Percentiles rank a stretch among this genome's conserved stretches.
These are phyloP conservation scores for Lentinula lateritia DNA, from an alignment of 768 basidiomycete species.

Conservation along the genomic window DNA sequence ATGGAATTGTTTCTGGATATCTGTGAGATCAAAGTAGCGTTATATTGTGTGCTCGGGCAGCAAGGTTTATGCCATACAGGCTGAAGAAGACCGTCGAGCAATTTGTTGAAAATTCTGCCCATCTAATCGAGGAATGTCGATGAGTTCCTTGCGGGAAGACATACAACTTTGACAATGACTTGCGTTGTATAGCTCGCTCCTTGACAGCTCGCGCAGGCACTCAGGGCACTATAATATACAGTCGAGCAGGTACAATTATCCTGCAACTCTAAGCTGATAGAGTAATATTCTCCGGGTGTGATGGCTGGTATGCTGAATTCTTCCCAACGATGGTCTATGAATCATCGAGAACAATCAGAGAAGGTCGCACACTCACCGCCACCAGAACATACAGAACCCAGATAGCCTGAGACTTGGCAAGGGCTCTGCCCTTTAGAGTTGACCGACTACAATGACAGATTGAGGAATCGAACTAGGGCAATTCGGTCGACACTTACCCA, in stretches of 20 bases:
- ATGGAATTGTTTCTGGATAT: not conserved
- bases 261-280: not conserved
- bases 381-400: not conserved
- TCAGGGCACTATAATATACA: not conserved
- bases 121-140: not conserved
- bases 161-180: not conserved
- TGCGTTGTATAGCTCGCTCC: not conserved
- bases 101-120: not conserved
- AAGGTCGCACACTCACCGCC: not conserved
- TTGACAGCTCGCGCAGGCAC: not conserved
- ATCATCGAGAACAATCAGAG: too few species aligned
- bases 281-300: not conserved
- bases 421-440: not conserved
- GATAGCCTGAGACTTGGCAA: slow-evolving; percentile 1
- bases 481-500: not conserved
- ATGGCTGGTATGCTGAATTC: not conserved
- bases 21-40: not conserved
- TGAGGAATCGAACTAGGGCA: not conserved
- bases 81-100: not conserved
- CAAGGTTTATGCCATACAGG: not conserved
- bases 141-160: not conserved
- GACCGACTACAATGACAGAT: not conserved
- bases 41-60: not conserved
- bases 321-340: not conserved
- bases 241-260: not conserved